These are phyloP conservation scores for Myrmaecium sp. DNA, from an alignment of 2,329 filamentous ascomycete species.

Conservation along the genomic window DNA sequence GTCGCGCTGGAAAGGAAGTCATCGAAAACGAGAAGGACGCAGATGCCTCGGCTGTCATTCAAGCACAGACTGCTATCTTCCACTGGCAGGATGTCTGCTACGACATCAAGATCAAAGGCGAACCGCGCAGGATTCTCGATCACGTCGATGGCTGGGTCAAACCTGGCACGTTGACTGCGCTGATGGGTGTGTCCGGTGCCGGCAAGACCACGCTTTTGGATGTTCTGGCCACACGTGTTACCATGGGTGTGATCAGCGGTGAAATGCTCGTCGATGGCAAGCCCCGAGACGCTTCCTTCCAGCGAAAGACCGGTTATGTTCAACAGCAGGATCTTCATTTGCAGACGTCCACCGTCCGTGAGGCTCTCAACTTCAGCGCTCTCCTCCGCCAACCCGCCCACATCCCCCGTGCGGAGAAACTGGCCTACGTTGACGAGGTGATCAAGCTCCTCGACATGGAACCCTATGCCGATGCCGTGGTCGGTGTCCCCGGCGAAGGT, in stretches of 20 bases:
- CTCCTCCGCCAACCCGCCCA: conserved; percentile 60
- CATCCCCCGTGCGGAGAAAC: conserved; percentile 51
- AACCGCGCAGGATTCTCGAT: conserved; percentile 55
- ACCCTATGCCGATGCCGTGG: conserved; percentile 67
- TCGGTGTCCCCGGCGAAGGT: conserved; percentile 73
- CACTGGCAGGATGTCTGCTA: conserved; percentile 67
- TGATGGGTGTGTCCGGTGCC: conserved; percentile 55
- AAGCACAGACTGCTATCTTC: conserved; percentile 53
- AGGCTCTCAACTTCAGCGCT: conserved; percentile 67
- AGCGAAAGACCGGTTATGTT: conserved; percentile 74
- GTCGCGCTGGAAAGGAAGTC: neutral
- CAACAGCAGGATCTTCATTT: conserved; percentile 81
- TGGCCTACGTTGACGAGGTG: conserved; percentile 71
- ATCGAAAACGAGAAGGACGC: conserved; percentile 1
- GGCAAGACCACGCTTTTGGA: conserved; percentile 79
- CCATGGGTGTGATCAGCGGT: conserved; percentile 67
- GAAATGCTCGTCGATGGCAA: conserved; percentile 65
- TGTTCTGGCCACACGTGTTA: conserved; percentile 61
- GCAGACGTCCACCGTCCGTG: conserved; percentile 62
- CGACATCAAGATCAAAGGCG: conserved; percentile 55
- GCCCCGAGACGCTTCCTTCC: conserved; percentile 58
- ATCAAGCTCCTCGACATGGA: conserved; percentile 79
- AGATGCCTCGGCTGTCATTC: conserved; percentile 14
- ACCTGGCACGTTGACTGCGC: conserved; percentile 65
- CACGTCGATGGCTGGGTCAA: conserved; percentile 79